Evolutionary conservation across 345 rosid species (phyloP).

Genomic region (Atalantia buxifolia): DNA sequence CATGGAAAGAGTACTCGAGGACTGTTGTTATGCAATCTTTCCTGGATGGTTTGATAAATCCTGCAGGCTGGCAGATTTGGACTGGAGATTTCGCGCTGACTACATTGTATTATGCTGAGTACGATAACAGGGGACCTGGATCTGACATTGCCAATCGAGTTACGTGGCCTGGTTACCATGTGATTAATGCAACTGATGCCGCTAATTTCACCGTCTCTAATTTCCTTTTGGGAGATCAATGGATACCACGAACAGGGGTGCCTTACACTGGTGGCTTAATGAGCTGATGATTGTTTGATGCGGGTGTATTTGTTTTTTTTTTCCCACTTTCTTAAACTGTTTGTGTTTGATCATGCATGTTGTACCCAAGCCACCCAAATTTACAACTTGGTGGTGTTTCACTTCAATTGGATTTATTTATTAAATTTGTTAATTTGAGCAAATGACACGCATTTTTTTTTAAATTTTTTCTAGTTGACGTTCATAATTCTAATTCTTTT

Average conservation of each 20-base stretch:
- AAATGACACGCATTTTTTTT: constrained; percentile 11
- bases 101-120: constrained; percentile 54
- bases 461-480: not conserved
- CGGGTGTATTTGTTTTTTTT: constrained; percentile 15
- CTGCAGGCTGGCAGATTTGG: constrained; percentile 79
- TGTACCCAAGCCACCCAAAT: constrained; percentile 1
- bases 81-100: constrained; percentile 59
- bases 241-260: constrained; percentile 65
- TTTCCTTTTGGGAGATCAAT: constrained; percentile 60
- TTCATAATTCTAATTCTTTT: too few species aligned
- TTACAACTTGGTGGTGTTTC: not conserved
- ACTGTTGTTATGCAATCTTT: constrained; percentile 56
- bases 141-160: constrained; percentile 55
- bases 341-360: constrained; percentile 7
- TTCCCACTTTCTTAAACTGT: too few species aligned
- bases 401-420: constrained; percentile 25
- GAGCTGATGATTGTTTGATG: not conserved
- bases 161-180: constrained; percentile 64
- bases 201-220: constrained; percentile 56
- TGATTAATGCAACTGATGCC: constrained; percentile 60
- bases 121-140: constrained; percentile 59
- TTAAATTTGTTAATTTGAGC: constrained; percentile 24
- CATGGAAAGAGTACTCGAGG: constrained; percentile 85
- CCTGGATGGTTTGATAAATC: constrained; percentile 49
- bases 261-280: constrained; percentile 42